Evolutionary conservation across 169 alveolate species (phyloP).

Genomic region (Eimeria necatrix): DNA sequence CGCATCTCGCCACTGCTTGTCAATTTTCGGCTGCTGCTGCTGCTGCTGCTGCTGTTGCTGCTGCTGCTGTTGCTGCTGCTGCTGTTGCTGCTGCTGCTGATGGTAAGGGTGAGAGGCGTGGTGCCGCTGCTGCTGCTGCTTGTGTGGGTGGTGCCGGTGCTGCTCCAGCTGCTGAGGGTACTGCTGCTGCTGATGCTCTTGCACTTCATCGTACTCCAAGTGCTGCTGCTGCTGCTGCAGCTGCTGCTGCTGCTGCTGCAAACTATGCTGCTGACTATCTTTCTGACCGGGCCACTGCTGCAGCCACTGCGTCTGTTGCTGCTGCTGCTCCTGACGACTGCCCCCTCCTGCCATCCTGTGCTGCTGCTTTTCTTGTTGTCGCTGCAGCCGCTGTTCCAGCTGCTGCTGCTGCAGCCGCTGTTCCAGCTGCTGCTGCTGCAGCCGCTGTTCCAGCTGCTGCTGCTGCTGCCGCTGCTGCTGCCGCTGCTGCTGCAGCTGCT

Average conservation of each 20-base stretch:
- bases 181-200: slow-evolving; percentile 23
- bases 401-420: too few relatives aligned
- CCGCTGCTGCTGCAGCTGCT: too few relatives aligned
- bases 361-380: neutral
- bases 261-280: neutral
- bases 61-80: neutral
- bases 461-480: neutral
- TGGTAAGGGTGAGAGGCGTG: neutral
- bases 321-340: neutral
- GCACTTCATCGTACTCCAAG: neutral
- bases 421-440: too few relatives aligned
- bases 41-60: neutral
- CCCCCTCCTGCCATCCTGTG: neutral
- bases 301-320: too few relatives aligned
- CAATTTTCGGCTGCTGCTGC: slow-evolving; percentile 2
- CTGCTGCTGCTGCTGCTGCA: neutral
- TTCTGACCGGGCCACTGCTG: too few relatives aligned
- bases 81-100: neutral
- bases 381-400: too few relatives aligned
- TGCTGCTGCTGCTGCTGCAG: slow-evolving; percentile 3
- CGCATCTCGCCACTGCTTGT: neutral
- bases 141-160: neutral
- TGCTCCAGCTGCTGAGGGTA: neutral
- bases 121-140: slow-evolving; percentile 30
- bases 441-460: too few relatives aligned